Evolutionary conservation across 139 green algal species (phyloP).

Genomic region (Astrephomene gubernaculifera): DNA sequence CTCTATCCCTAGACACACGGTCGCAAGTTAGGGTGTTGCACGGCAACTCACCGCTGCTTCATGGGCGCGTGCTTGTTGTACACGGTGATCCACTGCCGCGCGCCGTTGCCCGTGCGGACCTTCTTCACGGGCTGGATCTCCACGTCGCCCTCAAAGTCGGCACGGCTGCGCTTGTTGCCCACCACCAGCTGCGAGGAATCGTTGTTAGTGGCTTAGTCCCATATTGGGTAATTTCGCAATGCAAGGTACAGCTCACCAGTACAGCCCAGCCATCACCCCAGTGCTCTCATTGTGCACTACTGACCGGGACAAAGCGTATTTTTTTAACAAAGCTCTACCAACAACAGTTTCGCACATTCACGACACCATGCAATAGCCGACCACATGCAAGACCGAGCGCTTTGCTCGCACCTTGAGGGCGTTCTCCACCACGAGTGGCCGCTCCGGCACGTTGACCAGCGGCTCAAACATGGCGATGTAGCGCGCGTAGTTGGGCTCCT

Average conservation of each 20-base stretch:
- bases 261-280: too few species aligned
- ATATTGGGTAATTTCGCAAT: too few species aligned
- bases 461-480: slow-evolving; percentile 96
- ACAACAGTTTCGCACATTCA: too few species aligned
- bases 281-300: too few species aligned
- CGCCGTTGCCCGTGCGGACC: slow-evolving; percentile 94
- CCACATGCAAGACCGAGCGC: too few species aligned
- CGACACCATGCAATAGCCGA: too few species aligned
- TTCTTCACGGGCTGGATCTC: slow-evolving; percentile 88
- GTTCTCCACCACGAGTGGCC: slow-evolving; percentile 89
- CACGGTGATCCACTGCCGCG: slow-evolving; percentile 99
- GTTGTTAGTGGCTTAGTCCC: too few species aligned
- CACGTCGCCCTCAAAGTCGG: slow-evolving; percentile 65
- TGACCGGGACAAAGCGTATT: too few species aligned
- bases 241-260: too few species aligned
- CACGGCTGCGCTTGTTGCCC: slow-evolving; percentile 91
- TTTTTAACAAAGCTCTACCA: too few species aligned
- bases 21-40: too few species aligned
- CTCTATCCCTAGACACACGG: too few species aligned
- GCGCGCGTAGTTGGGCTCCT: slow-evolving; percentile 92
- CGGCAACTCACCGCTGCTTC: slow-evolving; percentile 97
- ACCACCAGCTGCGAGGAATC: slow-evolving; percentile 65
- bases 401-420: slow-evolving; percentile 55
- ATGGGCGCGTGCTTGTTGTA: slow-evolving; percentile 99
- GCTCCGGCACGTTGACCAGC: slow-evolving; percentile 83